Conservation (phyloP, 75 land plant species). For the Picea sitchensis region DNA sequence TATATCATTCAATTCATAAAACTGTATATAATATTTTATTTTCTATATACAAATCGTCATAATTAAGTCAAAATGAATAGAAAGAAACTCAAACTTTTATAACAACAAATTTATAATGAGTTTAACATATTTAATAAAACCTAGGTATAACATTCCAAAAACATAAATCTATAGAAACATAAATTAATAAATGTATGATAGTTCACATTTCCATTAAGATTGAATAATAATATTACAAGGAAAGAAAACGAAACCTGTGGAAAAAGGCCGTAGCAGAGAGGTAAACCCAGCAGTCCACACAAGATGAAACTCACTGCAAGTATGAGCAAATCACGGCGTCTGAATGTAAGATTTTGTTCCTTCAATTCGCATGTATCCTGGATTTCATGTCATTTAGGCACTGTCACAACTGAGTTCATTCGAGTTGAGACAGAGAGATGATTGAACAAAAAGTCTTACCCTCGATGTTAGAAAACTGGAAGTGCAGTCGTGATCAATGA, state of each 20-base stretch:
- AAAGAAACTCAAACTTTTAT: too few species aligned
- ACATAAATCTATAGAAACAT: too few species aligned
- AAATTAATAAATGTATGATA: too few species aligned
- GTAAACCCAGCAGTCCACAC: constrained; percentile 10
- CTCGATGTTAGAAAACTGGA: background rate
- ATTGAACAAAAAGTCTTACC: background rate
- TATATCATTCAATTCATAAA: too few species aligned
- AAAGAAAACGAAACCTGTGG: constrained; percentile 1
- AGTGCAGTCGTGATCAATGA: constrained; percentile 6
- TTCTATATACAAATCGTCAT: too few species aligned
- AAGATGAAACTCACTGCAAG: background rate
- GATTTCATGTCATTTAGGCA: background rate
- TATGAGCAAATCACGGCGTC: background rate
- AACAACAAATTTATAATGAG: too few species aligned
- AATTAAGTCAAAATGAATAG: too few species aligned
- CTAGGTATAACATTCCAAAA: too few species aligned
- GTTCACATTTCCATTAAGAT: too few species aligned
- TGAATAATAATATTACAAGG: too few species aligned
- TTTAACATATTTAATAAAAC: too few species aligned
- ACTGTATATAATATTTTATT: too few species aligned
- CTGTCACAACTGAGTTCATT: background rate
- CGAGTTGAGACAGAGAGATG: background rate
- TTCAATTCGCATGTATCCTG: background rate
- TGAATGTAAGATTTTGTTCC: background rate
- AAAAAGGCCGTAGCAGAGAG: constrained; percentile 11